Evolutionary conservation across 495 filamentous ascomycete genomes (phyloP), one percentile per base, ranked within the genome.

Genomic region (Cladorrhinum samala): DNA sequence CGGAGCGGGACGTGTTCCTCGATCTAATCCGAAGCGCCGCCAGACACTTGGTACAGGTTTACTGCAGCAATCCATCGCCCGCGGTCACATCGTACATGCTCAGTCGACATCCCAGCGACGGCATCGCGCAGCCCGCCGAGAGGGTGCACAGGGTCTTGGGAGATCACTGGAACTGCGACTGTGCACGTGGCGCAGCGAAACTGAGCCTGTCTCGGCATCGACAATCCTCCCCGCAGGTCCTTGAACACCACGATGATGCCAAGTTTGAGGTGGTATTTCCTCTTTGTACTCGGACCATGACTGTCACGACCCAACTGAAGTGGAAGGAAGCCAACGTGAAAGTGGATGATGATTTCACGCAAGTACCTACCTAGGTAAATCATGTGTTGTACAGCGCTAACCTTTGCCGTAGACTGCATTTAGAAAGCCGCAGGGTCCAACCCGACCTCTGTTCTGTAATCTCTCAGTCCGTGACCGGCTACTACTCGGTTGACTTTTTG

Each of bases 381-480:
- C 27, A 33, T 33, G 27, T 33, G 6, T 11, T 33, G 11, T 6
- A 33, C 27, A n/a, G 6, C 27, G 27, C 27, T 33, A 11, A 6
- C 27, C 5, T 11, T 11, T 5, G 27, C 5, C 5, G 27, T 33
- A 33, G 27, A 33, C 27, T 6, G 27, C n/a, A n/a, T n/a, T n/a
- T n/a, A n/a, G n/a, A n/a, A n/a, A n/a, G n/a, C n/a, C n/a, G n/a
- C n/a, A n/a, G n/a, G n/a, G n/a, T n/a, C n/a, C n/a, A n/a, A n/a
- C n/a, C n/a, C n/a, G n/a, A n/a, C n/a, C n/a, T n/a, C n/a, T n/a
- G n/a, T n/a, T n/a, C n/a, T n/a, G n/a, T n/a, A n/a, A n/a, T n/a
- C n/a, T n/a, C n/a, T n/a, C n/a, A 33, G 27, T 6, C 27, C 27
- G 27, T 33, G 27, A 11, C 75, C 75, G 25, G 71, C 61, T 61